Percentiles rank a stretch among this genome's conserved stretches.
These are phyloP conservation scores for Scleroderma bovista DNA, from an alignment of 768 basidiomycete species.

Conservation along the genomic window DNA sequence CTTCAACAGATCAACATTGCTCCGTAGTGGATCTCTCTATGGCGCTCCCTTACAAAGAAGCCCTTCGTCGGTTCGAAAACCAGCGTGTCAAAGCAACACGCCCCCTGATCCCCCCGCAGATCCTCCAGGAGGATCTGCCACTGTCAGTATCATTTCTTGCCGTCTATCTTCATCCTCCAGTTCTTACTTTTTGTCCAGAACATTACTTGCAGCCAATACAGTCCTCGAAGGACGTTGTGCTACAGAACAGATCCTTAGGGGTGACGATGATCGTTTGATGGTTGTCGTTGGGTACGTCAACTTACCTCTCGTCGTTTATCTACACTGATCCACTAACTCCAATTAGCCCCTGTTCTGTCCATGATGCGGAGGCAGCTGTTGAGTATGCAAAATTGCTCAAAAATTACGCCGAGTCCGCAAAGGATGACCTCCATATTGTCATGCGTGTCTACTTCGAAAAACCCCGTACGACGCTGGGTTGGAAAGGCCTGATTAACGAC, in stretches of 20 bases:
- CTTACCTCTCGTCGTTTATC: neutral
- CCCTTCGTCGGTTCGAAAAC: constrained; percentile 78
- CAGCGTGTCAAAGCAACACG: constrained; percentile 79
- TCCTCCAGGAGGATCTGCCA: constrained; percentile 90
- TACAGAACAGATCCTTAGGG: constrained; percentile 73
- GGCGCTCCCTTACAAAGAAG: constrained; percentile 75
- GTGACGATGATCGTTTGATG: constrained; percentile 87
- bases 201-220: constrained; percentile 78
- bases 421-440: constrained; percentile 86
- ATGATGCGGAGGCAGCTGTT: constrained; percentile 79
- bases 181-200: constrained; percentile 37
- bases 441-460: constrained; percentile 99
- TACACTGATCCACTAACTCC: constrained; percentile 4
- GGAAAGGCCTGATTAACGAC: constrained; percentile 99
- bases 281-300: constrained; percentile 78
- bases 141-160: constrained; percentile 41
- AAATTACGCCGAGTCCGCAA: constrained; percentile 72
- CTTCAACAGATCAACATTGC: constrained; percentile 12
- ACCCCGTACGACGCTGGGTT: constrained; percentile 91
- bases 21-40: constrained; percentile 43
- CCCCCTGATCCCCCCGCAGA: constrained; percentile 91
- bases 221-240: constrained; percentile 79
- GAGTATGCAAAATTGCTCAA: constrained; percentile 81
- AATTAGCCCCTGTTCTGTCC: constrained; percentile 86
- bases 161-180: neutral